Evolutionary conservation across 495 filamentous ascomycete genomes (phyloP), one percentile per base, ranked within the genome.

Genomic region (Aspergillus cristatus): DNA sequence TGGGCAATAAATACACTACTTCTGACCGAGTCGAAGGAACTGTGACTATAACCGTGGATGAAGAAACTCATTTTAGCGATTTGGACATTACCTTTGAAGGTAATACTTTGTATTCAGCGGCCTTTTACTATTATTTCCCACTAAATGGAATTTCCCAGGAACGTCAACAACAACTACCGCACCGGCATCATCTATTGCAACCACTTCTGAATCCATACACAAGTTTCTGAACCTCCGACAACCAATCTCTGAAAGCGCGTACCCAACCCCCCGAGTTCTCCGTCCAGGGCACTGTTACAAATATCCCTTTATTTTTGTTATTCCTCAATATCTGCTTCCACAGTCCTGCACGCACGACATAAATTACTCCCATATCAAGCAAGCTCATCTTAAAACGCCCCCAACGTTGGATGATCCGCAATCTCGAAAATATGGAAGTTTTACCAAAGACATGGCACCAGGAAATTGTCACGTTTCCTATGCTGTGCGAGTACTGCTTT

Each of bases 261-360:
- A 89, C 46, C 89, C 89, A 0, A 67, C 73, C 10, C 76, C 83
- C 13, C 65, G 82, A 7, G 63, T 88, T 14, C 58, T 87, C 10
- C 75, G 84, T 54, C 68, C 75, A 2, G 84, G 78, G 2, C 65
- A 63, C 35, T 72, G 64, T 16, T 86, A 89, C 55, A 77, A 58
- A 12, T 79, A 94, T 36, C 84, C 86, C 2, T 97, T 96, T 62
- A 78, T 76, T 41, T 98, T 98, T 51, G 81, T 86, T 25, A 75
- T 97, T 8, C 91, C 93, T 1, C 69, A 74, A 20, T 76, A 77
- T 10, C 68, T 96, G 30, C 63, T 80, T 6, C 74, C 74, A 3
- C 68, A 73, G 40, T 52, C 71, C 4, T 88, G 83, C 59, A 62
- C 58, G 25, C 82, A 86, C 52, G n/a, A 37, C 6, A 67, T 62